Base-by-base conservation (phyloP, 2,329 filamentous ascomycete species). In the Aurifilum marmelostoma region DNA sequence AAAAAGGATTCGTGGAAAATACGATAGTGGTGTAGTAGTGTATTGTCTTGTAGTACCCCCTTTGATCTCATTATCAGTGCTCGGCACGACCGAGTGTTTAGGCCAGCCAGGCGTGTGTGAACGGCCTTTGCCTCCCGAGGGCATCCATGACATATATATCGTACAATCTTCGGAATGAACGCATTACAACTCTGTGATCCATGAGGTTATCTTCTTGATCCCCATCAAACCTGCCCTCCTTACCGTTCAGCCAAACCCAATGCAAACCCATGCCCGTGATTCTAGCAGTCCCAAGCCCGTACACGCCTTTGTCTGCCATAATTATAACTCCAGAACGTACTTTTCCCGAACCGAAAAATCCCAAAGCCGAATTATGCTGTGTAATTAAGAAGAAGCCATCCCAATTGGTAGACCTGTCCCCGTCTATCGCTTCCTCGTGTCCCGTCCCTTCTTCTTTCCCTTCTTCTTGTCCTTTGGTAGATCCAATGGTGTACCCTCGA, bases 401-500 rank as follows among this genome's bases (percentile, higher is more conserved):
- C 9, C 37, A 39, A n/a, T n/a, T n/a, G n/a, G n/a, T n/a, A n/a
- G n/a, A n/a, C n/a, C n/a, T n/a, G n/a, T 3, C 32, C 27, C 16
- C 59, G 18, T 62, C 58, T 75, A 84, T 54, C 83, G 79, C 75
- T 88, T 88, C 70, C 87, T 80, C 54, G 81, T 86, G 70, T 89
- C 87, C 72, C 85, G 87, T 65, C 87, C 86, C 75, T 81, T 84
- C 77, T 83, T 88, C 78, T 87, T 89, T 47, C 83, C 83, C 78
- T 85, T 89, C 77, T 88, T 89, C 77, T 87, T 89, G 74, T 91
- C 88, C 79, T 84, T 88, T 6, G 89, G 89, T 39, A 91, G 76
- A 72, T 91, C 88, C 67, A 91, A 78, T 64, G 87, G 83, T 32
- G 87, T 88, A 62, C 85, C 83, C 74, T 86, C 85, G 29, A 91